These are phyloP conservation scores for Xylaria bambusicola DNA, from an alignment of 495 filamentous ascomycete species.

Conservation along the genomic window DNA sequence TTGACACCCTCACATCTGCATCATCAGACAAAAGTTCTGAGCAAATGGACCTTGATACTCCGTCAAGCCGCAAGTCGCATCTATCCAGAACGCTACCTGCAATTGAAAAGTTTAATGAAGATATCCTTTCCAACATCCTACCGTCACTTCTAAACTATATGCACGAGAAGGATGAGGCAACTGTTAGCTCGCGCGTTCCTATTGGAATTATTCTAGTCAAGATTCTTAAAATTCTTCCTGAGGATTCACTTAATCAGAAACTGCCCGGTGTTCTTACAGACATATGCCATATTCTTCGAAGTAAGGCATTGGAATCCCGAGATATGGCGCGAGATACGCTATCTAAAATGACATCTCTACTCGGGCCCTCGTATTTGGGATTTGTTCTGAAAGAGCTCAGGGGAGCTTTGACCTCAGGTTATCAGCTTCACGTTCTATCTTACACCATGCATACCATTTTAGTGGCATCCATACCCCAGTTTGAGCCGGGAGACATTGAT, in stretches of 20 bases:
- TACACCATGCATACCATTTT: slow-evolving; percentile 94
- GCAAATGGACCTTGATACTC: slow-evolving; percentile 42
- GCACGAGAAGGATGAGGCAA: slow-evolving; percentile 89
- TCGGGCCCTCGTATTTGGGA: slow-evolving; percentile 80
- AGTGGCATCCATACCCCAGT: slow-evolving; percentile 69
- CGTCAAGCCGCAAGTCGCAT: slow-evolving; percentile 25
- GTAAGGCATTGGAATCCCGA: slow-evolving; percentile 81
- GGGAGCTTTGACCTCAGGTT: slow-evolving; percentile 76
- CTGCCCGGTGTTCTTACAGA: slow-evolving; percentile 85
- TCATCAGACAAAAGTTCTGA: slow-evolving; percentile 42
- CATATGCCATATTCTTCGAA: slow-evolving; percentile 88
- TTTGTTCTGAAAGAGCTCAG: slow-evolving; percentile 93
- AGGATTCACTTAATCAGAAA: slow-evolving; percentile 65
- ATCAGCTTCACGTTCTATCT: slow-evolving; percentile 93
- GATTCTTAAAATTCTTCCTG: slow-evolving; percentile 76
- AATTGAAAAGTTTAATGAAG: slow-evolving; percentile 67
- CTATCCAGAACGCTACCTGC: slow-evolving; percentile 70
- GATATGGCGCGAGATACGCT: slow-evolving; percentile 90
- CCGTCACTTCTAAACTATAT: slow-evolving; percentile 77
- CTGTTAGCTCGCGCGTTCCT: slow-evolving; percentile 86
- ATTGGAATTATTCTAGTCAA: slow-evolving; percentile 86
- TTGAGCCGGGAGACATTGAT: slow-evolving; percentile 81
- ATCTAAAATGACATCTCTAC: slow-evolving; percentile 72
- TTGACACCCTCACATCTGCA: slow-evolving; percentile 69
- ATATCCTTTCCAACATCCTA: slow-evolving; percentile 73